A percentile compares a stretch with the other conserved stretches of the same genome.
Evolutionary conservation across 345 rosid genomes (phyloP).

Genomic region (Brassica napus): Da-Ae NC_063439.1:23097001-23097500

Average conservation of each 20-base stretch:
- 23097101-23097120: constrained; percentile 20
- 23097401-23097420: constrained; percentile 32
- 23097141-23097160: neutral
- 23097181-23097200: constrained; percentile 28
- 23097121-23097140: constrained; percentile 30
- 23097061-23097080: constrained; percentile 33
- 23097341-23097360: constrained; percentile 8
- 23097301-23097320: neutral
- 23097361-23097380: neutral
- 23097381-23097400: constrained; percentile 19
- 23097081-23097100: constrained; percentile 5
- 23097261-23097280: neutral
- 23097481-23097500: constrained; percentile 70
- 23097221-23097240: neutral
- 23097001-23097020: constrained; percentile 18
- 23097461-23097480: constrained; percentile 92
- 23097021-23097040: constrained; percentile 28
- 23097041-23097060: constrained; percentile 40
- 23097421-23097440: constrained; percentile 62
- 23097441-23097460: constrained; percentile 96
- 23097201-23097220: constrained; percentile 18
- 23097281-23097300: constrained; percentile 24
- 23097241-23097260: neutral
- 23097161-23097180: constrained; percentile 3
- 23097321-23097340: constrained; percentile 1